Base-by-base conservation (phyloP, 1,284 basidiomycete genomes). In the Ceraceosorus bombacis region DNA sequence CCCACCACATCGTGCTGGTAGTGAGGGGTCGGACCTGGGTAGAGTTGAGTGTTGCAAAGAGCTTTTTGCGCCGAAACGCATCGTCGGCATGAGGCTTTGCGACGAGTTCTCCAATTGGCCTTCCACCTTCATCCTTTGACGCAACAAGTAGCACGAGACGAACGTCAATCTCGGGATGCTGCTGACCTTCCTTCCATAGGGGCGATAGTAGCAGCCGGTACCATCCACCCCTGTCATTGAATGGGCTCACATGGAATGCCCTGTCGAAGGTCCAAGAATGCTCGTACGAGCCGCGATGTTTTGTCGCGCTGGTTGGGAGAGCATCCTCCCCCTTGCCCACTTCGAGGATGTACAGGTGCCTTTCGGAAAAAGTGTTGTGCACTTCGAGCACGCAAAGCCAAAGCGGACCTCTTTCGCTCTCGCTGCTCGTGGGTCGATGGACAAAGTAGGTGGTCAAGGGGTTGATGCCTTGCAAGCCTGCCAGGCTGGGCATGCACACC, bases 241-340 rank as follows among this genome's bases (percentile, higher is more conserved):
- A 89, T 0, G 88, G 87, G 0, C 86, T 89, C 38, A 89, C 88
- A 69, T 89, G 87, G 74, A 89, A 89, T 59, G 83, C 81, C 27
- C 87, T 83, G 36, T 80, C 81, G 58, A 89, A 84, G 0, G 84
- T 85, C 86, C 87, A 89, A 63, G 85, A 82, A 67, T 87, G 82
- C 41, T 41, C 37, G 43, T 10, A 46, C 10, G 9, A 15, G 9
- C 43, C 43, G 9, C 43, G 43, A 46, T 46, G 43, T 46, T 15
- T 10, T 15, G 43, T 10, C 9, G 43, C 43, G 43, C 43, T 15
- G 2, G 9, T 46, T 15, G 9, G 9, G 1, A 46, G 43, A 10
- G 43, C 43, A 68, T 85, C 83, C 49, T 80, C 76, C 37, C 76
- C 59, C 17, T 57, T 70, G 6, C 82, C 82, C 0, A 81, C 66